Percentiles rank a stretch among this genome's conserved stretches.
Conservation (phyloP, 1,284 basidiomycete genomes). For the Boletus smithii region DNA sequence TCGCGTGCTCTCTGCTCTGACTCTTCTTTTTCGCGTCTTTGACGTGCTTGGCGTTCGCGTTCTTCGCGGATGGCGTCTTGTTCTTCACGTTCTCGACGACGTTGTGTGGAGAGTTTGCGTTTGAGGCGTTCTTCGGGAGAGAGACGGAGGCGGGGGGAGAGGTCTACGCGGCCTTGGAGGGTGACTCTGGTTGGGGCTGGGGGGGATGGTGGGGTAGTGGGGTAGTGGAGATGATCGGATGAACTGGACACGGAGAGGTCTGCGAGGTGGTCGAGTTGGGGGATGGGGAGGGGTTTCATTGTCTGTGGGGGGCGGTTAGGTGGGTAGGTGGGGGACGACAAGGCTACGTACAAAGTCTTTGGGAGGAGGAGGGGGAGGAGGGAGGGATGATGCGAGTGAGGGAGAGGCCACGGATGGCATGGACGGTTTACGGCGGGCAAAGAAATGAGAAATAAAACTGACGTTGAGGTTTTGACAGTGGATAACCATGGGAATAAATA, state of each 20-base stretch:
- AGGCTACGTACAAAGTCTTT: constrained; percentile 17
- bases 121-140: constrained; percentile 44
- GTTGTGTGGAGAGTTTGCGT: constrained; percentile 39
- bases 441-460: constrained; percentile 17
- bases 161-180: constrained; percentile 4
- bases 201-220: constrained; percentile 8
- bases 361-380: constrained; percentile 18
- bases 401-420: constrained; percentile 1
- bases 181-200: constrained; percentile 5
- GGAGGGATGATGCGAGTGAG: background rate
- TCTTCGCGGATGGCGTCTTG: constrained; percentile 48
- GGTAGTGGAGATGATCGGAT: constrained; percentile 2
- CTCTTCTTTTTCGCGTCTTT: constrained; percentile 47
- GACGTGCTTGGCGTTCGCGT: constrained; percentile 44
- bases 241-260: background rate
- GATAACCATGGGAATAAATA: constrained; percentile 16
- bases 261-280: constrained; percentile 10
- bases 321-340: background rate
- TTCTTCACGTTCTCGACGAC: constrained; percentile 48
- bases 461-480: constrained; percentile 13
- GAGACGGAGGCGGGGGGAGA: constrained; percentile 8
- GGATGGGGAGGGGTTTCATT: constrained; percentile 26
- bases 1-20: constrained; percentile 44
- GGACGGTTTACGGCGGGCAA: constrained; percentile 17
- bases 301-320: background rate